Base-by-base conservation (phyloP, 2,329 filamentous ascomycete genomes). In the Colletotrichum cuscutae region DNA sequence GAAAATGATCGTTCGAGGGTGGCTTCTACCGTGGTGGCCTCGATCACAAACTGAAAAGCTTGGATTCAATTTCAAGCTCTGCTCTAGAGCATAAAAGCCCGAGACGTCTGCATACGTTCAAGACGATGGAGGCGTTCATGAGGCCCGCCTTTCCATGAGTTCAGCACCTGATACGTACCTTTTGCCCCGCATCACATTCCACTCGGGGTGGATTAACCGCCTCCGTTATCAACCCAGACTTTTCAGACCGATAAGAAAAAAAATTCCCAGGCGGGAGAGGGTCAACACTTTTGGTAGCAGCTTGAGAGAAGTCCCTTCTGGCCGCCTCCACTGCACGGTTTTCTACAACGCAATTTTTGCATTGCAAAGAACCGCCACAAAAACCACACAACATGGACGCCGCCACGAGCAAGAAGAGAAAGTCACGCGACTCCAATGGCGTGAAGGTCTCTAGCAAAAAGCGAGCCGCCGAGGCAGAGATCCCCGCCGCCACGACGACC, bases 351-450 rank as follows among this genome's bases (percentile, higher is more conserved):
- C 68, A 28, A 35, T 15, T 24, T 8, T 19, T 24, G 19, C 13
- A 64, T 58, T 60, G 58, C 53, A 28, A n/a, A 68, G 15, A 68
- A 22, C 42, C 42, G 19, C 28, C 78, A 77, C 35, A 59, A 58
- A 61, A 62, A 35, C 49, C 35, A 49, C 68, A 70, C 46, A 42
- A 77, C 2, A 42, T 77, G 76, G 77, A 72, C 46, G 64, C 71
- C 52, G 32, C 63, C 62, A 76, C 80, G 59, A 82, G 77, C 77
- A 87, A 86, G 76, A 88, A 87, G 80, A 82, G 86, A 65, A 83
- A 83, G 75, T 77, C 79, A 56, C 79, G 78, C 77, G 81, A 82
- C 60, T 77, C 76, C 66, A 80, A 79, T 73, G 76, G 76, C 72
- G 72, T 68, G 15, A 80, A 81, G 70, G 65, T 58, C 13, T 58